A percentile compares a stretch with the other conserved stretches of the same genome.
phyloP scores from a whole-genome alignment of 2,329 filamentous ascomycete species.

The Sporothrix mexicana region DNA sequence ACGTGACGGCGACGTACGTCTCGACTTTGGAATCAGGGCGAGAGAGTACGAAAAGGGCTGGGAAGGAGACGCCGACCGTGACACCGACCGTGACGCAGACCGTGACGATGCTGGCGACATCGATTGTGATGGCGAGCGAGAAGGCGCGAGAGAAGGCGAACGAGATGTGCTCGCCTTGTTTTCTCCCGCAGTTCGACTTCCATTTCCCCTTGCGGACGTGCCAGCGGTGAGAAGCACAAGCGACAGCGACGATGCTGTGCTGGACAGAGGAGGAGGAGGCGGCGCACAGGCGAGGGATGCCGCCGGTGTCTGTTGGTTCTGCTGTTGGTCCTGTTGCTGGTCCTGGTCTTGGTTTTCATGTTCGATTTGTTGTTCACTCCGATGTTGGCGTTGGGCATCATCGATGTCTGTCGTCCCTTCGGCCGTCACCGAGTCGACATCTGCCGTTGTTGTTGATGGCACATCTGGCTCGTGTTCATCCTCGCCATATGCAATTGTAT shows the following conservation, averaged over 20 bases:
- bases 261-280: not conserved
- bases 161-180: not conserved
- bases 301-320: not conserved
- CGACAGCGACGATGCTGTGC: slow-evolving; percentile 23
- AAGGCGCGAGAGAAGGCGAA: not conserved
- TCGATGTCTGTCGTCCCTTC: not conserved
- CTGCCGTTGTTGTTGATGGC: not conserved
- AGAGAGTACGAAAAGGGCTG: not conserved
- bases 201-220: too few relatives aligned
- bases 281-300: not conserved
- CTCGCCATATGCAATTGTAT: too few relatives aligned
- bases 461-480: not conserved
- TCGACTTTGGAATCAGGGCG: not conserved
- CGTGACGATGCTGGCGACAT: not conserved
- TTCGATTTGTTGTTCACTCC: not conserved
- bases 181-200: not conserved
- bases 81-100: not conserved
- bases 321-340: not conserved
- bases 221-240: slow-evolving; percentile 18
- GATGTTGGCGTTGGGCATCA: slow-evolving; percentile 18
- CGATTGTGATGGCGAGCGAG: not conserved
- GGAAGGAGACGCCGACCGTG: not conserved
- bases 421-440: not conserved
- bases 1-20: not conserved
- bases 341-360: not conserved